Evolutionary conservation across 2,329 filamentous ascomycete genomes (phyloP), one percentile per base, ranked within the genome.

Genomic region (Westerdykella ornata): DNA sequence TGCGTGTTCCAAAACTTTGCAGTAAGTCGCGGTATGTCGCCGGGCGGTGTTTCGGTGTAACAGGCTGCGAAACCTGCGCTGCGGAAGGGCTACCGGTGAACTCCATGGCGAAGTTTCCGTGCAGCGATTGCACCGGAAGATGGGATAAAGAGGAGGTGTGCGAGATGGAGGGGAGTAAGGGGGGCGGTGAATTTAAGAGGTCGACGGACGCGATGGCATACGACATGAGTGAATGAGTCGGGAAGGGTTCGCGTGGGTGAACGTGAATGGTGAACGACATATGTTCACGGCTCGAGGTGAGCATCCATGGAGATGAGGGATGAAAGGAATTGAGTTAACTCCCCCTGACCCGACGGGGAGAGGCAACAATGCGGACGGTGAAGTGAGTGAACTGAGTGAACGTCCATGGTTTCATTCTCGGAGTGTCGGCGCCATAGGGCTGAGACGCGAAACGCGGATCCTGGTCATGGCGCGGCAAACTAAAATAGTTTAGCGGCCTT

Each of bases 1-100:
- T 56, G 16, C 51, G 52, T 1, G 59, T 57, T 2, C 54, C 57
- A 35, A 66, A 66, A 22, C 56, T 52, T 3, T 46, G 49, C n/a
- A 65, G 50, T 12, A 66, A 48, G 37, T 53, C 45, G 11, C 57
- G 30, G 12, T 33, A 33, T 15, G 30, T 33, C 11, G 30, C n/a
- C 3, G 30, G 30, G 3, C n/a, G 8, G 26, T n/a, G 30, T 33
- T 4, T 33, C 4, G n/a, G 30, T 33, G 30, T 14, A 7, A 9
- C 8, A 33, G n/a, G 30, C 5, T 33, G 30, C 30, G 30, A 33
- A 13, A 7, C 9, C 30, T 15, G 13, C 6, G 30, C 15, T 32
- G 15, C 30, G 9, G 11, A 5, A 6, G 30, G 30, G 5, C 16
- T 33, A 17, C 14, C 30, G 3, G 16, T 33, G 9, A 11, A 4